Conservation (phyloP, 352 stramenopile species). For the Globisporangium canariense region DNA sequence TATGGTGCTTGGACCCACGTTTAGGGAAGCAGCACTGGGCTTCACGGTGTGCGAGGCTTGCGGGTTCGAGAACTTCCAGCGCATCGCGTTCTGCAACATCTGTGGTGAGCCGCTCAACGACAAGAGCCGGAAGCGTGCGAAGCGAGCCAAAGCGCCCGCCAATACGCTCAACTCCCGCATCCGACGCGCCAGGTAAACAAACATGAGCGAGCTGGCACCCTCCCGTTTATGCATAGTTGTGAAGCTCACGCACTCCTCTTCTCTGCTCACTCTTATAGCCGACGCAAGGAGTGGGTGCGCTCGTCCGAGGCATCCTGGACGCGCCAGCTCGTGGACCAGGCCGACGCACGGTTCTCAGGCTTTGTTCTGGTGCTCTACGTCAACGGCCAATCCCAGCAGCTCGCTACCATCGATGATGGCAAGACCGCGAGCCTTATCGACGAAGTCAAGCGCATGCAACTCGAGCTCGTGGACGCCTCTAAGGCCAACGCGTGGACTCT, state of each 20-base stretch:
- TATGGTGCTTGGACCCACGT: too few species aligned
- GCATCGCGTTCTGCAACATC: slow-evolving; percentile 59
- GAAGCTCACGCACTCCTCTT: too few species aligned
- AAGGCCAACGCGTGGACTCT: too few species aligned
- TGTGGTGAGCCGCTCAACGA: slow-evolving; percentile 49
- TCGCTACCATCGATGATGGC: too few species aligned
- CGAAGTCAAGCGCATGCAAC: too few species aligned
- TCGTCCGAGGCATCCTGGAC: slow-evolving; percentile 25
- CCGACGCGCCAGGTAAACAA: background rate
- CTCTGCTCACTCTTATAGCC: slow-evolving; percentile 24
- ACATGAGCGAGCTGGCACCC: background rate
- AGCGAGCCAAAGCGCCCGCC: background rate
- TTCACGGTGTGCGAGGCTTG: slow-evolving; percentile 34
- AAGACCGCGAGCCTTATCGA: too few species aligned
- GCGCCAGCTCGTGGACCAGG: background rate
- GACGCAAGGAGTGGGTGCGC: slow-evolving; percentile 59
- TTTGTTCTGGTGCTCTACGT: too few species aligned
- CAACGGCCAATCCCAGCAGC: too few species aligned
- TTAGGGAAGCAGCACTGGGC: slow-evolving; percentile 35
- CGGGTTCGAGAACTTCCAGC: slow-evolving; percentile 68
- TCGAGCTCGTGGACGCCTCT: too few species aligned
- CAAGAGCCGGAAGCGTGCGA: slow-evolving; percentile 18
- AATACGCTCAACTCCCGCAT: slow-evolving; percentile 13
- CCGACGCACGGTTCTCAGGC: too few species aligned
- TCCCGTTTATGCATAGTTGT: too few species aligned